Evolutionary conservation across 768 basidiomycete genomes (phyloP).

Genomic region (Hygrophorus russula): DNA sequence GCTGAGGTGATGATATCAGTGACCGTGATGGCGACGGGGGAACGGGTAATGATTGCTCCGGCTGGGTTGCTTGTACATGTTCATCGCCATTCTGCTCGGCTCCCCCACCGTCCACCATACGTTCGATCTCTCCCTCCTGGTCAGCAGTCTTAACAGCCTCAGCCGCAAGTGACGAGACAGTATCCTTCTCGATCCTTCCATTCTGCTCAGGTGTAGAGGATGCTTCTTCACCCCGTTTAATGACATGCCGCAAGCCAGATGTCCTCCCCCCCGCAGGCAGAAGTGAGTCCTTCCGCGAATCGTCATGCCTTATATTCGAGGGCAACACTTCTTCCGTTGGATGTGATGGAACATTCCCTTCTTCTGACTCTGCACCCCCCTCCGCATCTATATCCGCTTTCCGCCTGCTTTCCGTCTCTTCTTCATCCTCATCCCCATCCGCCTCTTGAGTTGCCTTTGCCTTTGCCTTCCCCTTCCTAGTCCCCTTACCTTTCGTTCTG

Average conservation of each 20-base stretch:
- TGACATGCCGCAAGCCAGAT: background rate
- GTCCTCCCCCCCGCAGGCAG: background rate
- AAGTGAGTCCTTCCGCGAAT: too few species aligned
- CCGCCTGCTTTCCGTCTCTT: slow-evolving; percentile 5
- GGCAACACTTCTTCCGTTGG: background rate
- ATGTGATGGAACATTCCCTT: background rate
- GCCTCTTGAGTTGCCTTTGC: background rate
- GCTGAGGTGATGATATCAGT: too few species aligned
- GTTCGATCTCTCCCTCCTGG: background rate
- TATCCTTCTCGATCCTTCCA: background rate
- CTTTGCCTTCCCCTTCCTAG: slow-evolving; percentile 7
- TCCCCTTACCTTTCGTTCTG: slow-evolving; percentile 12
- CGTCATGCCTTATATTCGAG: background rate
- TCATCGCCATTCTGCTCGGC: background rate
- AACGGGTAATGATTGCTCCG: too few species aligned
- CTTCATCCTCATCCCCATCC: slow-evolving; percentile 11
- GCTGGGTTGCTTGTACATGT: background rate
- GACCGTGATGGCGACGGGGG: too few species aligned
- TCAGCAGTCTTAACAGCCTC: background rate
- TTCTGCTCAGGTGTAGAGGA: background rate
- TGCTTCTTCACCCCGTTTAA: background rate
- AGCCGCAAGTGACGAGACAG: background rate
- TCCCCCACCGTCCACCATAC: background rate
- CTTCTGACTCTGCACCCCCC: slow-evolving; percentile 21
- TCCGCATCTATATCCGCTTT: slow-evolving; percentile 9